Evolutionary conservation across 352 stramenopile species (phyloP), one percentile per base, ranked within the genome.

Genomic region (Globisporangium yorkense): DNA sequence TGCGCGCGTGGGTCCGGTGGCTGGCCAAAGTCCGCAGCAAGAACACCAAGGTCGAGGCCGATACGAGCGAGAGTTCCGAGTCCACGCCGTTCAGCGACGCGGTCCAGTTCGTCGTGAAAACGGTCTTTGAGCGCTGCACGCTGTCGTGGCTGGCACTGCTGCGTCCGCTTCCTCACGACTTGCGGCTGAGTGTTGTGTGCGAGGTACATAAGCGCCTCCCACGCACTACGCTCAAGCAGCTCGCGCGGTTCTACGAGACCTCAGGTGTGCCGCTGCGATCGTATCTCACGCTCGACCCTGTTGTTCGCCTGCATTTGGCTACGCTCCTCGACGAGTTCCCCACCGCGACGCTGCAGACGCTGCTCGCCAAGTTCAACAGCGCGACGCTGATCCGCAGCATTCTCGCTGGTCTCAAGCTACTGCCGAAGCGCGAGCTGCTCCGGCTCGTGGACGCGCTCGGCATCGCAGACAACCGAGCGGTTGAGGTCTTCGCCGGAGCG

Each of bases 281-380:
- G 33, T 61, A 82, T 7, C 56, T 89, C 31, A 74, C 77, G 29
- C 44, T 89, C 1, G 71, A 80, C 33, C 51, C 56, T 0, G 46
- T 59, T 0, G 65, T 87, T 41, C 62, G 52, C 2, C 21, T 43
- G 0, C 54, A 75, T 21, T 50, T 86, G 5, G 37, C 71, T 0
- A 29, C 73, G 29, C 39, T 89, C 0, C 52, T 89, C 5, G 54
- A 68, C 29, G 74, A 83, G 50, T 85, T 87, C 37, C 72, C 79
- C 0, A 78, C 70, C 4, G 74, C 79, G 33, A 74, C 77, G 20
- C 62, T 80, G 37, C 70, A 81, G 35, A 79, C 67, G 18, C 24
- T 88, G 0, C 72, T 84, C 16, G 41, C 59, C 1, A 88, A 84
- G 51, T 85, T 89, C 56, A 79, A 81, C 33, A 72, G 51, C n/a